phyloP scores from a whole-genome alignment of 495 filamentous ascomycete genomes.

The Penicillium paradoxum region DNA sequence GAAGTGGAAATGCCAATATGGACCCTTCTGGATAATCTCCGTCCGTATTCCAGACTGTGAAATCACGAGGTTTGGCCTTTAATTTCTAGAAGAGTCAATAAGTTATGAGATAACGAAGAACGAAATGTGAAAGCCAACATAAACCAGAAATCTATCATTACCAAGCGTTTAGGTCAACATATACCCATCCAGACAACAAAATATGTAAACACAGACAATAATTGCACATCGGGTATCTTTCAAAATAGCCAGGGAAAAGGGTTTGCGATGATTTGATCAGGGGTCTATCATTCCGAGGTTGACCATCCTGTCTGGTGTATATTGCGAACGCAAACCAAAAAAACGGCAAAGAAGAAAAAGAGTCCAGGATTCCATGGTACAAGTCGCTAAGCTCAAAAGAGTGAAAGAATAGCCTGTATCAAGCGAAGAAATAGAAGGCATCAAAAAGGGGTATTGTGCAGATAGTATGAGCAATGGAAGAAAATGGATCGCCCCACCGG shows the following conservation, averaged over 20 bases:
- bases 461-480: constrained; percentile 9
- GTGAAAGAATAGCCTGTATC: constrained; percentile 6
- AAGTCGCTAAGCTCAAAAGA: not conserved
- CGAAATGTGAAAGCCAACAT: not conserved
- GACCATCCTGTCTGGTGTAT: not conserved
- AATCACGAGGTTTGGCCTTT: not conserved
- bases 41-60: not conserved
- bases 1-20: not conserved
- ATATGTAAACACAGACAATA: constrained; percentile 5
- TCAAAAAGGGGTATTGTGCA: constrained; percentile 24
- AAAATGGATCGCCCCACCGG: constrained; percentile 19
- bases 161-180: not conserved
- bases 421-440: constrained; percentile 10
- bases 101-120: not conserved
- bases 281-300: constrained; percentile 1
- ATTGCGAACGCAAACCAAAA: constrained; percentile 1
- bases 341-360: constrained; percentile 5
- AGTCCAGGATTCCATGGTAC: constrained; percentile 8
- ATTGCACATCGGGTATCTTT: constrained; percentile 28
- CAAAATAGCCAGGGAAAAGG: constrained; percentile 10
- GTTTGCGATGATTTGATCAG: constrained; percentile 1
- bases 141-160: not conserved
- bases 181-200: not conserved
- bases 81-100: not conserved
- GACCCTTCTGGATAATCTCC: not conserved